Base-by-base conservation (phyloP, 2,329 filamentous ascomycete genomes). In the Hypoxylon sp. region DNA sequence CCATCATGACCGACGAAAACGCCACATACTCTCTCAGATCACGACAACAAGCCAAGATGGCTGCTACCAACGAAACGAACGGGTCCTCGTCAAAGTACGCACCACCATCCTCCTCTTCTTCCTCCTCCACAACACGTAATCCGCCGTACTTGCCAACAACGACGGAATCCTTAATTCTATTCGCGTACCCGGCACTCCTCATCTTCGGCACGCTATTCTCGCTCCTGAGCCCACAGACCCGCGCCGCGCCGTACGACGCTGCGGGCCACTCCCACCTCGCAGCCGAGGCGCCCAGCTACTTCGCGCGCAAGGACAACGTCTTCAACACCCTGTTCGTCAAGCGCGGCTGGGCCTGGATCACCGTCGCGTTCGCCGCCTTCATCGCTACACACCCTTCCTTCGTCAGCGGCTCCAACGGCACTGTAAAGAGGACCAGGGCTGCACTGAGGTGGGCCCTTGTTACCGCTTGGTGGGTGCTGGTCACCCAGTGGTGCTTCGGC, bases 401-500 rank as follows among this genome's bases (percentile, higher is more conserved):
- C 78, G n/a, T 38, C 65, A 2, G 69, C 73, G n/a, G 64, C 78
- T 36, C 68, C 3, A 23, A 19, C 77, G 4, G 75, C 79, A 69
- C 83, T 81, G 67, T 73, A 43, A 80, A 84, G 28, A 79, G 85
- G n/a, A 58, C 87, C 10, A 86, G 89, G 64, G 93, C 92, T 0
- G 75, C 83, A 1, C 53, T 90, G 21, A 87, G 96, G 51, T 99
- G 93, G 85, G 82, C 71, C 0, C 81, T 91, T 7, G 87, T 93
- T 0, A 98, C 96, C 7, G 75, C 81, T 1, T 91, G 90, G 80
- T 99, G 96, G 96, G 84, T 93, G 45, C 82, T 93, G 41, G 90
- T 96, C 17, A 99, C 96, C 70, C 96, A 98, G 83, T 98, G 96
- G 96, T 98, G 90, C 79, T 98, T 99, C 75, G 96, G 96, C 0